Evolutionary conservation across 164 flowering plant genomes (phyloP), one percentile per base, ranked within the genome.

Genomic region (Amborella trichopoda): DNA sequence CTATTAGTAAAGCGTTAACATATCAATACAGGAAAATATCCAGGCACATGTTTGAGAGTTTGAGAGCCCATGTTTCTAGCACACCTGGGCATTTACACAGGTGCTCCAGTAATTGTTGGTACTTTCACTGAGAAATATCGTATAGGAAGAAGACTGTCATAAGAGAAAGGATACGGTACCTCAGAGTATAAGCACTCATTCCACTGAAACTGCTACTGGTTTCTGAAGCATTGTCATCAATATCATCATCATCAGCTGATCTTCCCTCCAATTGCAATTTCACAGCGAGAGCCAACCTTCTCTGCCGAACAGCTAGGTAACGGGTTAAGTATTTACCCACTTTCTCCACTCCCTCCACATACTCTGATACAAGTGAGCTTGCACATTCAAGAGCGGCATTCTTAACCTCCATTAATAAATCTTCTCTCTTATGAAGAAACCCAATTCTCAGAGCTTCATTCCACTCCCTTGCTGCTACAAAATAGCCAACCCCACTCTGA

Each of bases 121-220:
- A n/a, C n/a, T n/a, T n/a, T n/a, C n/a, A n/a, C n/a, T n/a, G n/a
- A n/a, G n/a, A n/a, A n/a, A n/a, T n/a, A n/a, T n/a, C n/a, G n/a
- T n/a, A n/a, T n/a, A n/a, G n/a, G n/a, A n/a, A n/a, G n/a, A n/a
- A n/a, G n/a, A n/a, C n/a, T n/a, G n/a, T n/a, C n/a, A n/a, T n/a
- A n/a, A n/a, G n/a, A n/a, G n/a, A n/a, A n/a, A n/a, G n/a, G n/a
- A n/a, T n/a, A n/a, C n/a, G n/a, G 5, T 87, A 93, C 96, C 99
- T 83, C 1, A 62, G 68, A 39, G 94, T 78, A 62, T 93, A 88
- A 45, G 90, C 99, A 69, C 99, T 93, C 99, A 93, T 93, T 50
- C 89, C 95, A 59, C 96, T 93, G 67, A 84, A 73, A 48, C 50
- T 77, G 53, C 95, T 91, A 68, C 99, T 93, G 42, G 84, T 67